Conservation (phyloP, 305 asterid genomes). For the Galium porrigens region DNA sequence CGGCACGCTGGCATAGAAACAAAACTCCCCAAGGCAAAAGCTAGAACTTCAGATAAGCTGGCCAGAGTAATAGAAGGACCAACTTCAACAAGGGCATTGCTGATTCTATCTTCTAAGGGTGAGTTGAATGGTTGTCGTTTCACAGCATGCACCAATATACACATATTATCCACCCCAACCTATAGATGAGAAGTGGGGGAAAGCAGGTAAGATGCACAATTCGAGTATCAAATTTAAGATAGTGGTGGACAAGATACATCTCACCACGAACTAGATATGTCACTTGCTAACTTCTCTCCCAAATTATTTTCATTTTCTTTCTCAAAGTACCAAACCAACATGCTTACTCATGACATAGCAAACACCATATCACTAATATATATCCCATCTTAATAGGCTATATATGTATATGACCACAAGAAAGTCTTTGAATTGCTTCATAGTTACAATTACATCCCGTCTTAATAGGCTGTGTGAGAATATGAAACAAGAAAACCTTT, state of each 20-base stretch:
- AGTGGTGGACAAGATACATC: background rate
- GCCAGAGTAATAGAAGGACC: conserved; percentile 98
- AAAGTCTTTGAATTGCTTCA: background rate
- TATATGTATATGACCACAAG: background rate
- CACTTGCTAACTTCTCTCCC: background rate
- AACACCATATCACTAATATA: background rate
- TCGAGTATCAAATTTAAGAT: background rate
- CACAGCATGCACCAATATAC: conserved; percentile 95
- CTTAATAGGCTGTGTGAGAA: background rate
- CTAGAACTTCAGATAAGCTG: conserved; percentile 87
- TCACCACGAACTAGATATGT: background rate
- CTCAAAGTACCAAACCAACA: background rate
- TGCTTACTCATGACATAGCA: background rate
- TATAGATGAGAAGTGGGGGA: conserved; percentile 17
- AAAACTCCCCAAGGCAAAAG: conserved; percentile 99
- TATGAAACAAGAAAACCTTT: background rate
- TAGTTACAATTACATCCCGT: background rate
- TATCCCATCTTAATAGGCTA: background rate
- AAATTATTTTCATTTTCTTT: background rate
- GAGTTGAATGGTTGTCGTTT: conserved; percentile 80
- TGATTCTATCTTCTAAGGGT: conserved; percentile 86
- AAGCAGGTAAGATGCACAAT: background rate
- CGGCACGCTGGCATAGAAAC: conserved; percentile 99
- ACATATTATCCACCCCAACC: conserved; percentile 99
- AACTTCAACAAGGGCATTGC: conserved; percentile 96